Evolutionary conservation across 75 land plant species (phyloP), one percentile per base, ranked within the genome.

Genomic region (Pseudotsuga menziesii): DNA sequence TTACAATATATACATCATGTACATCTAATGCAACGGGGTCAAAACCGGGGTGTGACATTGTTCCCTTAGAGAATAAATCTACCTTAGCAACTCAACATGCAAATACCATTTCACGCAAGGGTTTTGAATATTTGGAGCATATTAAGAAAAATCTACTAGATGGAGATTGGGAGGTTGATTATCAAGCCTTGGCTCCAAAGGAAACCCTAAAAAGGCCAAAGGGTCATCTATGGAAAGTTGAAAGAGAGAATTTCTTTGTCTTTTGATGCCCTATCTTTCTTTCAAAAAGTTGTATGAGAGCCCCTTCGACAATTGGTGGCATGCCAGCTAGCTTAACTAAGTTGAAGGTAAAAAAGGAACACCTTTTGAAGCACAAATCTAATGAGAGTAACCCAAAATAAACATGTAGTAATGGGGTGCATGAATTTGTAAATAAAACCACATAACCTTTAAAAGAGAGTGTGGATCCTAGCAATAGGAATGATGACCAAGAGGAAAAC

Each of bases 151-250:
- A 75, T 27, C 66, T 81, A 75, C 63, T 64, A 29, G 87, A 85
- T 22, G 87, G 78, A 55, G 86, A 85, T 16, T 85, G 17, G 86
- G 75, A 56, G 78, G 81, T 13, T 85, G 84, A 85, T 85, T 85
- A 61, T 67, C 78, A 8, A 81, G 81, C 5, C 52, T 32, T 72
- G 83, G 83, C 14, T 79, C 56, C 11, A 83, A 77, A 72, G 73
- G 55, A 39, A 83, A 83, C 59, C 78, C 85, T 26, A 85, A 85
- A 81, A 82, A 82, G 57, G 71, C 75, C 7, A 77, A 70, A 76
- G 78, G 66, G 17, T 59, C 72, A 32, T 27, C 78, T 23, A 48
- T 61, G 77, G 82, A 69, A 81, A 70, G 52, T 54, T 61, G 16
- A 79, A 79, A 32, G 87, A 85, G 78, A 85, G 61, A 73, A 72